A percentile compares a stretch with the other conserved stretches of the same genome.
These are phyloP conservation scores for Colletotrichum tropicale DNA, from an alignment of 2,329 filamentous ascomycete genomes.

Conservation along the genomic window DNA sequence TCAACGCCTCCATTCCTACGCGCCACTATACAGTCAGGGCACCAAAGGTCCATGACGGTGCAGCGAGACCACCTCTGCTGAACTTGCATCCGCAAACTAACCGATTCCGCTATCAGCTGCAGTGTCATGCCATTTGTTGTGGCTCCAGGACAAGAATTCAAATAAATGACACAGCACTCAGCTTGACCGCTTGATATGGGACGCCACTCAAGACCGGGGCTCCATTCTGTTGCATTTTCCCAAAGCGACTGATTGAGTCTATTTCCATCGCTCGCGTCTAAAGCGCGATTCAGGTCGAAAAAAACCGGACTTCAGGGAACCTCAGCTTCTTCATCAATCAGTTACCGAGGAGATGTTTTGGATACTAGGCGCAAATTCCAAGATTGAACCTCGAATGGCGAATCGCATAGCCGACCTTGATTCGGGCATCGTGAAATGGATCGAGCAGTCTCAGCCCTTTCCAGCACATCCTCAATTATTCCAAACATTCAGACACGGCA, in stretches of 20 bases:
- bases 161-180: background rate
- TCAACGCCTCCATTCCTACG: background rate
- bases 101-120: slow-evolving; percentile 13
- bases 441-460: background rate
- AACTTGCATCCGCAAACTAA: background rate
- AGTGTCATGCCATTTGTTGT: slow-evolving; percentile 4
- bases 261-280: background rate
- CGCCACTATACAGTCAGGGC: background rate
- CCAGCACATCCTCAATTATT: background rate
- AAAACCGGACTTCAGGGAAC: background rate
- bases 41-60: background rate
- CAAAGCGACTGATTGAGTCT: background rate
- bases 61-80: background rate
- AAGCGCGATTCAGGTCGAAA: background rate
- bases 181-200: background rate
- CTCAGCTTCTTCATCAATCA: background rate
- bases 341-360: background rate
- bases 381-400: background rate
- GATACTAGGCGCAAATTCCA: background rate
- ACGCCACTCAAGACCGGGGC: background rate
- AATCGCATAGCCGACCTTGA: background rate
- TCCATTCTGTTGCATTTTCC: background rate
- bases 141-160: background rate
- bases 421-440: background rate
- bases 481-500: background rate